Evolutionary conservation across 1,284 basidiomycete genomes (phyloP).

Genomic region (Cystobasidium pallidum): DNA sequence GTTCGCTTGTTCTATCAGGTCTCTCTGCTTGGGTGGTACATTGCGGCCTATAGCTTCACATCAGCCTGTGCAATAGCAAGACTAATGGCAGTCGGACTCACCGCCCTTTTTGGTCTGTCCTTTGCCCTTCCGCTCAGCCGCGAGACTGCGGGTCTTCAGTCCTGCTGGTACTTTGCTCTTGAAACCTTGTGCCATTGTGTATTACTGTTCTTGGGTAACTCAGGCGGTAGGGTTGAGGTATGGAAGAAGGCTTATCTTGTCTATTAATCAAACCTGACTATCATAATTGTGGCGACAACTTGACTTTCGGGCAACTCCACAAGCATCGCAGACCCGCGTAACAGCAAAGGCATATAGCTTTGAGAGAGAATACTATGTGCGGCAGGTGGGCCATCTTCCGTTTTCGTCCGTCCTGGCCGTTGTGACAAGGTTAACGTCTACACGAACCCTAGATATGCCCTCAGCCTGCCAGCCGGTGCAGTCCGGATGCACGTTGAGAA

Average conservation of each 20-base stretch:
- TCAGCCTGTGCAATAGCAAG: background rate
- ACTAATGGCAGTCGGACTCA: constrained; percentile 3
- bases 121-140: constrained; percentile 23
- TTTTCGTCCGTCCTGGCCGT: background rate
- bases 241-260: too few species aligned
- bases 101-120: constrained; percentile 41
- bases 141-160: constrained; percentile 22
- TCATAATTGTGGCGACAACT: background rate
- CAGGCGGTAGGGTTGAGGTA: too few species aligned
- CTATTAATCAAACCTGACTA: too few species aligned
- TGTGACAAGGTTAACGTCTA: background rate
- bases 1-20: constrained; percentile 32
- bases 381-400: constrained; percentile 19
- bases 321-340: background rate
- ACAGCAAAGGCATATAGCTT: background rate
- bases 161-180: constrained; percentile 32
- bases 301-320: background rate
- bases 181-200: constrained; percentile 42
- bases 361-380: constrained; percentile 9
- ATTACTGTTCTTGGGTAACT: too few species aligned
- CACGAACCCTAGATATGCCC: constrained; percentile 64
- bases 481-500: constrained; percentile 64
- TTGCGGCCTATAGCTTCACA: constrained; percentile 7
- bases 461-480: constrained; percentile 63
- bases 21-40: constrained; percentile 37